These are phyloP conservation scores for Globisporangium mamillatum DNA, from an alignment of 352 stramenopile species.

Conservation along the genomic window DNA sequence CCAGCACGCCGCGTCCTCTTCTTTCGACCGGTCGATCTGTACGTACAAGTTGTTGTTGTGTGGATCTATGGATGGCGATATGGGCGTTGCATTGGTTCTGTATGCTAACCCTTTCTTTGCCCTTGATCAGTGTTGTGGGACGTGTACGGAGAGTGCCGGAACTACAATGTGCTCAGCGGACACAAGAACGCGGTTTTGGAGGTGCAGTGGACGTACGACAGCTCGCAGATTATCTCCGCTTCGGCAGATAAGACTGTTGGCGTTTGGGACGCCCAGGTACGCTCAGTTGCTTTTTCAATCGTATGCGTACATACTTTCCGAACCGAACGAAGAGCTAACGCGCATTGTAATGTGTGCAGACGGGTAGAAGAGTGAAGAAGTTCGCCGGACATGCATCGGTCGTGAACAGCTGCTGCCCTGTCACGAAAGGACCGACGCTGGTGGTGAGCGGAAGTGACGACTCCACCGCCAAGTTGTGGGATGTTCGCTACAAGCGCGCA, in stretches of 20 bases:
- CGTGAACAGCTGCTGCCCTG: constrained; percentile 91
- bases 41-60: constrained; percentile 10
- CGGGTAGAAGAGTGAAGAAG: constrained; percentile 78
- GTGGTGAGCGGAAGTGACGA: constrained; percentile 92
- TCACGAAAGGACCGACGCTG: constrained; percentile 75
- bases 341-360: constrained; percentile 49
- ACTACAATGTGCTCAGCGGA: constrained; percentile 91
- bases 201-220: constrained; percentile 91
- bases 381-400: constrained; percentile 78
- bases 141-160: constrained; percentile 87
- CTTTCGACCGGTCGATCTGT: constrained; percentile 72
- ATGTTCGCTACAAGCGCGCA: constrained; percentile 72
- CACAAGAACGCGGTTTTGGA: constrained; percentile 97
- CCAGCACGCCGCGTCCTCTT: constrained; percentile 63
- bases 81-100: background rate
- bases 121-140: constrained; percentile 81
- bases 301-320: background rate
- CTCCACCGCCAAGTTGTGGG: constrained; percentile 87
- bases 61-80: background rate
- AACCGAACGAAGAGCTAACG: background rate
- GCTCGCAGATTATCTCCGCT: constrained; percentile 81
- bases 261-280: constrained; percentile 74
- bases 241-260: constrained; percentile 92
- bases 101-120: background rate
- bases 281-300: background rate